Evolutionary conservation across 1,139 yeast genomes (phyloP).

Genomic region (Sugiyamaella novakii): DNA sequence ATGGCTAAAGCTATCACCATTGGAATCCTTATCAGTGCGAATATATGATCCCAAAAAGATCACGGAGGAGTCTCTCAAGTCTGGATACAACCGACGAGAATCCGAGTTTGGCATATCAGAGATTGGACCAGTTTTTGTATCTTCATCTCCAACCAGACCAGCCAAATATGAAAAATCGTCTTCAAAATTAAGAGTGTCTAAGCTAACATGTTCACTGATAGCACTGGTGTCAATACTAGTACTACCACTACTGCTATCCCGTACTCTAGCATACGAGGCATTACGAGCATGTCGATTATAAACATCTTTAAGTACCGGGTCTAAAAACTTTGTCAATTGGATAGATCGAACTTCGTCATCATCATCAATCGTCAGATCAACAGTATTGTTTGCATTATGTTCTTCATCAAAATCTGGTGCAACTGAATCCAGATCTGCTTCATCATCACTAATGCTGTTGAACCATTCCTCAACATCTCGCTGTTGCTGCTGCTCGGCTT

Average conservation of each 20-base stretch:
- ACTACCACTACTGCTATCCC: constrained; percentile 14
- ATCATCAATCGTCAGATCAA: constrained; percentile 10
- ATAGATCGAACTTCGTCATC: constrained; percentile 17
- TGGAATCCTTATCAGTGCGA: constrained; percentile 25
- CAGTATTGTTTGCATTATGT: constrained; percentile 8
- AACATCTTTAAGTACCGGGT: constrained; percentile 19
- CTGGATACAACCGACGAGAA: constrained; percentile 33
- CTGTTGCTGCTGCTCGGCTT: constrained; percentile 35
- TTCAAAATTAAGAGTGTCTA: constrained; percentile 29
- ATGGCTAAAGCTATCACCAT: constrained; percentile 7
- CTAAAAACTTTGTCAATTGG: constrained; percentile 21
- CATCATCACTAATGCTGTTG: constrained; percentile 26
- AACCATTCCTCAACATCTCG: constrained; percentile 42
- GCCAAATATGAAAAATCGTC: constrained; percentile 42
- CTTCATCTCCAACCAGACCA: constrained; percentile 37
- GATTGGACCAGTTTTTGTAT: constrained; percentile 29
- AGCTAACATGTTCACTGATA: constrained; percentile 13
- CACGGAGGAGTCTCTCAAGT: constrained; percentile 40
- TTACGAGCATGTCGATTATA: constrained; percentile 22
- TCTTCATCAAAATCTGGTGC: constrained; percentile 22
- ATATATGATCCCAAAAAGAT: constrained; percentile 39
- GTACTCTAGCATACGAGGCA: constrained; percentile 20
- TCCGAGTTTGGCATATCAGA: constrained; percentile 26
- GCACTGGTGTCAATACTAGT: constrained; percentile 3
- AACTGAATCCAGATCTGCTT: constrained; percentile 20